Evolutionary conservation across 1,284 basidiomycete genomes (phyloP).

Genomic region (Rhodotorula mucilaginosa): DNA sequence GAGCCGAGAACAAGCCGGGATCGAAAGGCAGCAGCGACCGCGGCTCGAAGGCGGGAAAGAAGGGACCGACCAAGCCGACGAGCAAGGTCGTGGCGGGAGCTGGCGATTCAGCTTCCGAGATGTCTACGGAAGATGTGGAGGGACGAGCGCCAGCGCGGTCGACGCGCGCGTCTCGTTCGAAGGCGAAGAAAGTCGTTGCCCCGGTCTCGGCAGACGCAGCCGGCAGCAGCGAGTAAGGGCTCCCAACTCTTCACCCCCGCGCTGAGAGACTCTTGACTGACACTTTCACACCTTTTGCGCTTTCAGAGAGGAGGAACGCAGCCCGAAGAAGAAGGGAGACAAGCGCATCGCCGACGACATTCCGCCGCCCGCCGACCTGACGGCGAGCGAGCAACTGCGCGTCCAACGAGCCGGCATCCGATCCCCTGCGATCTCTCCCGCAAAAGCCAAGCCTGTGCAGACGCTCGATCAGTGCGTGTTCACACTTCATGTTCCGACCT

Average conservation of each 20-base stretch:
- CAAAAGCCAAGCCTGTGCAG: not conserved
- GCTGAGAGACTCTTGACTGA: not conserved
- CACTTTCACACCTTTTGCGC: not conserved
- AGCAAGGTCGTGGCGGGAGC: no score
- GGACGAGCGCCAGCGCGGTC: no score
- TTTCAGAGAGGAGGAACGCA: not conserved
- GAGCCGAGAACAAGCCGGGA: no score
- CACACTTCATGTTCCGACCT: not conserved
- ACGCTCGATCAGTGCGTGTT: not conserved
- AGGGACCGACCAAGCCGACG: no score
- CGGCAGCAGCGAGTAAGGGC: not conserved
- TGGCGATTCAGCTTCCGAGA: no score
- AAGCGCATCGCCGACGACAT: constrained; percentile 18
- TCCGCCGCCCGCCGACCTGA: constrained; percentile 11
- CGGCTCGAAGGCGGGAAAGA: no score
- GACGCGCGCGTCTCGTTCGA: no score
- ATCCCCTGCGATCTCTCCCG: not conserved
- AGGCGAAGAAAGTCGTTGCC: not conserved
- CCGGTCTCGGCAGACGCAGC: not conserved
- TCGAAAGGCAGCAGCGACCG: no score
- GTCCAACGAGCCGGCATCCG: not conserved
- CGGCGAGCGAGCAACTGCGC: not conserved
- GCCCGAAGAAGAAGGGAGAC: not conserved
- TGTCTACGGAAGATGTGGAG: no score
- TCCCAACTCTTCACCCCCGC: not conserved